phyloP scores from a whole-genome alignment of 371 early-diverging fungal species.

The Syncephalastrum racemosum region DNA sequence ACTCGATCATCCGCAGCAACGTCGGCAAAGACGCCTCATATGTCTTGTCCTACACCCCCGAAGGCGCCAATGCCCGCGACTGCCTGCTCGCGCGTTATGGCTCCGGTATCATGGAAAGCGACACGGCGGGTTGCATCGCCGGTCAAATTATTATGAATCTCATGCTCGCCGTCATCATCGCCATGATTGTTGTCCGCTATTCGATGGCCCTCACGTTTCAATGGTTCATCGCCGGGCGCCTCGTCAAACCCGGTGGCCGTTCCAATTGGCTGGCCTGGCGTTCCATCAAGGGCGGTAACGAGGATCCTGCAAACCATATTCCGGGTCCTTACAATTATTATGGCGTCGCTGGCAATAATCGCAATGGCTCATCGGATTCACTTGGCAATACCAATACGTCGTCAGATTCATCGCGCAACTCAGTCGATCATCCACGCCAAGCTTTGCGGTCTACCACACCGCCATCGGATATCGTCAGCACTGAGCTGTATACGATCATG shows the following conservation, averaged over 20 bases:
- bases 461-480: constrained; percentile 37
- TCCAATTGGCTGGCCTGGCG: constrained; percentile 54
- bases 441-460: neutral
- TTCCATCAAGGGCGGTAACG: constrained; percentile 47
- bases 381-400: neutral
- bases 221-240: constrained; percentile 51
- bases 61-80: constrained; percentile 32
- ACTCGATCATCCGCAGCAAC: constrained; percentile 22
- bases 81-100: constrained; percentile 46
- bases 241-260: constrained; percentile 52
- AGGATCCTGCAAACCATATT: constrained; percentile 47
- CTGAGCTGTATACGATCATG: constrained; percentile 54
- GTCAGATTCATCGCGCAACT: constrained; percentile 1
- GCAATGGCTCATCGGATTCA: constrained; percentile 1
- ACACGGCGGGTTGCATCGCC: constrained; percentile 58
- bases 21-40: constrained; percentile 48
- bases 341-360: constrained; percentile 7
- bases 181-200: constrained; percentile 51
- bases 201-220: constrained; percentile 63
- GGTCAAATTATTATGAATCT: constrained; percentile 49
- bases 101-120: constrained; percentile 51
- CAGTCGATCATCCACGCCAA: neutral
- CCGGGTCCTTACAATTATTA: constrained; percentile 48
- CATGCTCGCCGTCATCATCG: constrained; percentile 45
- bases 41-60: constrained; percentile 31